Conservation (phyloP, 257 asterid species). For the Ajuga chamaepitys region DNA sequence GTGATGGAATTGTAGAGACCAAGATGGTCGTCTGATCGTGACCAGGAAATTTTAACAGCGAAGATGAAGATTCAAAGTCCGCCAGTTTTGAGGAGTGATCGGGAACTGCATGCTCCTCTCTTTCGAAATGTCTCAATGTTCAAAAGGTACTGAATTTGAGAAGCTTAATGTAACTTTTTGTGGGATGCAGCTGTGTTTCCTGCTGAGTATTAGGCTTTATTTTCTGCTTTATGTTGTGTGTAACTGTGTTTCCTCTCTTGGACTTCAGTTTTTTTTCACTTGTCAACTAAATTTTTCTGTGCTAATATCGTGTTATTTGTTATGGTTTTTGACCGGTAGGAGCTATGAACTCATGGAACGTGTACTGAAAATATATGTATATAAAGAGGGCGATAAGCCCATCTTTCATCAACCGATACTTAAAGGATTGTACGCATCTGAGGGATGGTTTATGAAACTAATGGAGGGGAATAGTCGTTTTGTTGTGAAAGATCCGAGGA, state of each 20-base stretch:
- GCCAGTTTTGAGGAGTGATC: conserved; percentile 41
- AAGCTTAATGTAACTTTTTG: not conserved
- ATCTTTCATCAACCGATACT: conserved; percentile 79
- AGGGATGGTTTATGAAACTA: conserved; percentile 97
- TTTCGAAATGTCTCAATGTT: conserved; percentile 72
- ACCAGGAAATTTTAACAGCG: conserved; percentile 57
- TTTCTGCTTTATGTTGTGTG: too few species aligned
- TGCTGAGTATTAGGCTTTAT: too few species aligned
- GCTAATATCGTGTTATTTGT: not conserved
- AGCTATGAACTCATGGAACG: conserved; percentile 88
- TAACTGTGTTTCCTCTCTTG: not conserved
- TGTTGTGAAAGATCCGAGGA: conserved; percentile 63
- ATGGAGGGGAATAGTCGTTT: conserved; percentile 73
- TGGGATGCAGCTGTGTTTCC: not conserved
- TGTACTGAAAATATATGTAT: conserved; percentile 56
- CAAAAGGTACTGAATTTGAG: conserved; percentile 48
- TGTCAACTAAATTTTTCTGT: not conserved
- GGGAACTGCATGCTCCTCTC: conserved; percentile 58
- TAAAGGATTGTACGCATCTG: conserved; percentile 81
- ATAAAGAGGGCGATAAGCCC: conserved; percentile 80
- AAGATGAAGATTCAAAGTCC: conserved; percentile 58
- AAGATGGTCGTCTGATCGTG: conserved; percentile 76
- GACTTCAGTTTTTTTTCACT: not conserved
- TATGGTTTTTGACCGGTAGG: conserved; percentile 32
- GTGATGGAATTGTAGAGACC: conserved; percentile 54